Evolutionary conservation across 2,329 filamentous ascomycete genomes (phyloP), one percentile per base, ranked within the genome.

Genomic region (Talaromyces sp.): DNA sequence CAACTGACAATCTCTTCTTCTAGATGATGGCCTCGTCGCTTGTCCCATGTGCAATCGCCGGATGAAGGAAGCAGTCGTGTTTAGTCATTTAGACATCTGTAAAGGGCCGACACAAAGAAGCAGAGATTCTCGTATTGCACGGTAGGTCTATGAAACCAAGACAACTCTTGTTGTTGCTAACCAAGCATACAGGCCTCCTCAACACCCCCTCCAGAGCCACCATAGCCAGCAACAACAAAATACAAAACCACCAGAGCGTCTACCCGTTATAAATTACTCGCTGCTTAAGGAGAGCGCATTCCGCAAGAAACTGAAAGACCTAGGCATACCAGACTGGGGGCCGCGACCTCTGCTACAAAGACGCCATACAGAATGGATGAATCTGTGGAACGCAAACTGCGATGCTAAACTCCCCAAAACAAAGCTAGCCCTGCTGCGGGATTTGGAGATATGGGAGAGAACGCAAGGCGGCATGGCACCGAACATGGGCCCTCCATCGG

Each of bases 361-460:
- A 66, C 85, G 96, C 19, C 93, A 98, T 70, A 91, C 85, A 27
- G 95, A 99, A 75, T 99, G 93, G 93, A 83, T 95, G 57, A 97
- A 95, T 42, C 78, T 99, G 19, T 97, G 92, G 89, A 99, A 99
- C 73, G 91, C 96, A 11, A 99, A 99, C 72, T 96, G 92, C 76
- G 95, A 99, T 74, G 89, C 93, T 2, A 84, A 84, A 39, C 80
- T 80, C 1, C 92, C 92, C 0, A 90, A 89, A 71, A 81, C 81
- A 11, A 91, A 90, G 65, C 71, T 77, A 7, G 88, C 95, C 61
- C 75, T 99, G 4, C 75, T 96, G 17, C 85, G 84, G 15, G 93
- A 98, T 63, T 75, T 99, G 13, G 89, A 93, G 25, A 76, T 85
- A 1, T 98, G 95, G 93, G 95, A 99, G 75, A 84, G 87, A 52